Base-by-base conservation (phyloP, 306 rosid species). In the Cucurbita argyrosperma region DNA sequence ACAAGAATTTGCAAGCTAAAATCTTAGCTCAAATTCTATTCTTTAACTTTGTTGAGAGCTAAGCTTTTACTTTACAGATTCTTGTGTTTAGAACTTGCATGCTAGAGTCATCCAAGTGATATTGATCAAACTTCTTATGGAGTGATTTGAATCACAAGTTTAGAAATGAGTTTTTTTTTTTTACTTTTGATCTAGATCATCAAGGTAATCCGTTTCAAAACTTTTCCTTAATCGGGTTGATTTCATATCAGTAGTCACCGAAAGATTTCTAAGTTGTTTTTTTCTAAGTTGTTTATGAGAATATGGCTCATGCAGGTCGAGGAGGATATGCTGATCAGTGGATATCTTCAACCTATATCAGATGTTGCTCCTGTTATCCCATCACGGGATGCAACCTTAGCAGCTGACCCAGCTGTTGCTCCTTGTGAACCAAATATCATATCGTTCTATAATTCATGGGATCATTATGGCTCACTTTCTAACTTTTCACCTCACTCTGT, bases 401-500 rank as follows among this genome's bases (percentile, higher is more conserved):
- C 90, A 49, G 86, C 83, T 80, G 98, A 93, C 79, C 98, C 96
- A 39, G 80, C 88, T 19, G 79, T 90, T 74, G 82, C 93, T 66
- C 89, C 92, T n/a, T 88, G 81, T 64, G 98, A 93, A 43, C 72
- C 94, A 30, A 81, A 88, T 74, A 83, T 90, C 69, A 90, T 90
- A 79, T 89, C 84, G 80, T 90, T 93, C 80, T 93, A 89, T 43
- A 90, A 90, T 85, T 67, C 97, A 63, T 93, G 98, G 98, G 98
- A 93, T 81, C 94, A 81, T 71, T 87, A 86, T 65, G 98, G 98
- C 47, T 87, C 90, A 5, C 86, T 93, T 74, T 90, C 98, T 51
- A 93, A 90, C 82, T 93, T 93, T 76, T 93, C 98, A 73, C 96
- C 94, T 71, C 98, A 93, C 77, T 84, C 90, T 63, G 86, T 93